Conservation (phyloP, 1,139 yeast species). For the Saccharomyces hybrid region DNA sequence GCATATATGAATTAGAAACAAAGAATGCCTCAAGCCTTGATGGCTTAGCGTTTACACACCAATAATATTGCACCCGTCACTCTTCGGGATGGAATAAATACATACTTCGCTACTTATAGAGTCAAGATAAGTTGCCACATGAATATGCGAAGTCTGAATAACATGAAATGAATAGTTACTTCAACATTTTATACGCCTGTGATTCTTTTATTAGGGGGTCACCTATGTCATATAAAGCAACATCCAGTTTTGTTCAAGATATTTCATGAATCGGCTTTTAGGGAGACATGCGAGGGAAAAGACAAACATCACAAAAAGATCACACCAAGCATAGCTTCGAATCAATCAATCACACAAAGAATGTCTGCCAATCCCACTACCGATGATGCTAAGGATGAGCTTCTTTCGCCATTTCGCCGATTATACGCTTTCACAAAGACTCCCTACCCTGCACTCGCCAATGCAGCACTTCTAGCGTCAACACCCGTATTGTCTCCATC, state of each 20-base stretch:
- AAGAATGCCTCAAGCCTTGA: background rate
- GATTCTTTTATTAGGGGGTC: background rate
- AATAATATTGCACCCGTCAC: no score
- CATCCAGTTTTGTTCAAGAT: background rate
- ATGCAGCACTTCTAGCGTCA: constrained; percentile 38
- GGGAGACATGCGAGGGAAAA: background rate
- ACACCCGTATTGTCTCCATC: constrained; percentile 40
- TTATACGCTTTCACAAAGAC: constrained; percentile 38
- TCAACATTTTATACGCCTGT: background rate
- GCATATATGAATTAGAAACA: background rate
- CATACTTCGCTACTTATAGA: no score
- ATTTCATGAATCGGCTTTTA: background rate
- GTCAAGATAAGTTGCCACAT: no score
- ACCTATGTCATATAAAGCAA: background rate
- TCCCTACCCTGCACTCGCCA: constrained; percentile 48
- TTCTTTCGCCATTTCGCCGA: constrained; percentile 17
- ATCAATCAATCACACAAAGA: background rate
- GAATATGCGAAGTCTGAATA: no score
- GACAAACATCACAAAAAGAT: background rate
- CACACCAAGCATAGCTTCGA: background rate
- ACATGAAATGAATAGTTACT: no score
- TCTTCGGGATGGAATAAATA: no score
- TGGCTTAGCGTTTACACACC: no score
- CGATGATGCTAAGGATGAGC: background rate
- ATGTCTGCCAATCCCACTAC: background rate